Base-by-base conservation (phyloP, 306 rosid species). In the Prunus fruticosa region DNA sequence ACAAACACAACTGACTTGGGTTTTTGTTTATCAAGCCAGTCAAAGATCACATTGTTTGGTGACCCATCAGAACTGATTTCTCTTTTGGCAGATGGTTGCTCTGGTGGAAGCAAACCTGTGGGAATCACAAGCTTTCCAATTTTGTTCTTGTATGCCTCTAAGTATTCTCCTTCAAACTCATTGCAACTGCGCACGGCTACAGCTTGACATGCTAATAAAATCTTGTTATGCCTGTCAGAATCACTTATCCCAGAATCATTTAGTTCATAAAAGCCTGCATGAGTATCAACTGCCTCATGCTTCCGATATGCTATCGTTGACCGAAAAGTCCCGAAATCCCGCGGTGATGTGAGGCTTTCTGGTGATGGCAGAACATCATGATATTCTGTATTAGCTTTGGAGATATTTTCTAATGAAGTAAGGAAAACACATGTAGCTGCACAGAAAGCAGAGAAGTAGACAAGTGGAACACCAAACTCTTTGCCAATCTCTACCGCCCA, bases 11-110 rank as follows among this genome's bases (percentile, higher is more conserved):
- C 81, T 18, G 87, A 85, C 34, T 56, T 64, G 4, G 81, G 11
- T 19, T 72, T 65, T 62, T 80, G 88, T 20, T 32, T 58, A 51
- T 75, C 82, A 73, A 86, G 84, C 83, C 90, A 84, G 23, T 75
- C 65, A 67, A 80, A 89, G 15, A 64, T 82, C 27, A 22, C 22
- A 7, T 56, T 34, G 2, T 34, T 34, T 34, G 43, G 2, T 34
- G 43, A 34, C 43, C 8, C 47, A 2, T 52, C 63, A 52, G 10
- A 3, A 15, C 43, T 64, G 52, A n/a, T 19, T 32, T 15, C 43
- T 23, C 58, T 1, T 25, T 69, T 19, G n/a, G 4, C 73, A 28
- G 62, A 18, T 34, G 78, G 50, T 47, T 4, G 80, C 6, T 84
- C 82, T n/a, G 69, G 62, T 5, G 87, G 82, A 18, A 83, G 80